Evolutionary conservation across 805 yeast species (phyloP), one percentile per base, ranked within the genome.

Genomic region (Lachancea sp.): DNA sequence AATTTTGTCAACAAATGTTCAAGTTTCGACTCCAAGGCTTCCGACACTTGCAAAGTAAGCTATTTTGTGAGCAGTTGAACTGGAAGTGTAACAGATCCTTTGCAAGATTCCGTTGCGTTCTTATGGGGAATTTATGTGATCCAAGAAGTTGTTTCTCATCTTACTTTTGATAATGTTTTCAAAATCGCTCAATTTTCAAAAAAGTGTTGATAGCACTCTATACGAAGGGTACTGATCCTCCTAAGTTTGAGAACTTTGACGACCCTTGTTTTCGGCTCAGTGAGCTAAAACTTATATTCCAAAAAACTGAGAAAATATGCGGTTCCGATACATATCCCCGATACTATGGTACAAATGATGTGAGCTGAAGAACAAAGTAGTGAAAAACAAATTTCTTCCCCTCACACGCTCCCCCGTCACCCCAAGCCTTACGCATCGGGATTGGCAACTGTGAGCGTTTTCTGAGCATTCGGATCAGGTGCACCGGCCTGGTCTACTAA

Each of bases 401-500:
- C 25, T 6, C 25, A 22, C 25, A 8, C 25, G 8, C 8, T 22
- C 8, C 25, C 25, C 25, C 8, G 8, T 22, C 25, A 6, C 25
- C 8, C 25, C 25, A 22, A 8, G 7, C 12, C 26, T 35, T 27
- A 49, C 52, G 75, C 81, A 62, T 87, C 95, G 1, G 96, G 96
- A 58, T 90, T 90, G 29, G 95, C 90, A 11, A 90, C 95, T 48
- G 88, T 82, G 38, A 90, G 70, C 16, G 86, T 80, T 67, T 87
- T 87, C 9, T 47, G 57, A 15, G 45, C 48, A n/a, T 59, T 89
- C 72, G 41, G 85, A 74, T 65, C 82, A 85, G 62, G 86, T 11
- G 30, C 26, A 11, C 43, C 93, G 3, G 86, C 79, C 50, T 85
- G 95, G 62, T 88, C 95, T 10, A 95, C 90, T 44, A 90, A 90